Base-by-base conservation (phyloP, 2,329 filamentous ascomycete species). In the Penicillium frequentans region DNA sequence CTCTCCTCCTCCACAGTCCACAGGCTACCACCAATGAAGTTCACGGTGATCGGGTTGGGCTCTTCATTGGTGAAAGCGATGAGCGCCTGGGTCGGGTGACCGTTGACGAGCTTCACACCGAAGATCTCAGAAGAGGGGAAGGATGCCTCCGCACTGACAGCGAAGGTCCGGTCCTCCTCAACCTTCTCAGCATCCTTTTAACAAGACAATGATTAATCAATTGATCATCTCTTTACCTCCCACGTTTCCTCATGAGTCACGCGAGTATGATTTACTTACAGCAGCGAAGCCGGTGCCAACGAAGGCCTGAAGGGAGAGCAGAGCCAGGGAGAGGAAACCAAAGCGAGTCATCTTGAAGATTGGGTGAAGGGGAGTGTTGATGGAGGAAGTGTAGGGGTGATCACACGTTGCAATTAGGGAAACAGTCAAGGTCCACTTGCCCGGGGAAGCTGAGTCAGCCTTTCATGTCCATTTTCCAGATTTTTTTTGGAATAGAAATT, bases 71-170 rank as follows among this genome's bases (percentile, higher is more conserved):
- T 85, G 73, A 99, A 82, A 69, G 91, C 87, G 68, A 99, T 80
- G 53, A 96, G 78, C 35, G 92, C 89, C 75, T 90, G 86, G 62
- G 92, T 96, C 43, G 91, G 86, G 64, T 89, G 88, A 70, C 92
- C 91, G 74, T 99, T 99, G 81, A 98, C 85, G 66, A 98, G 87
- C 85, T 96, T 96, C 68, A 98, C 87, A 69, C 93, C 95, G 68
- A 97, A 95, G 77, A 96, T 88, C 80, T 96, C 91, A 57, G 84
- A 80, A 63, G 84, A 76, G 29, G 86, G 86, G 76, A 88, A 88
- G 33, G 81, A 80, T 56, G 84, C 79, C 51, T 80, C 77, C 61
- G 85, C 79, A 53, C 77, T 76, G 64, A 88, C 81, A 56, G 80
- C 79, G 58, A 86, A 73, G 59, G 77, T 82, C 64, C 80, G 87